These are phyloP conservation scores for Colletotrichum salicis DNA, from an alignment of 2,329 filamentous ascomycete species.

Conservation along the genomic window DNA sequence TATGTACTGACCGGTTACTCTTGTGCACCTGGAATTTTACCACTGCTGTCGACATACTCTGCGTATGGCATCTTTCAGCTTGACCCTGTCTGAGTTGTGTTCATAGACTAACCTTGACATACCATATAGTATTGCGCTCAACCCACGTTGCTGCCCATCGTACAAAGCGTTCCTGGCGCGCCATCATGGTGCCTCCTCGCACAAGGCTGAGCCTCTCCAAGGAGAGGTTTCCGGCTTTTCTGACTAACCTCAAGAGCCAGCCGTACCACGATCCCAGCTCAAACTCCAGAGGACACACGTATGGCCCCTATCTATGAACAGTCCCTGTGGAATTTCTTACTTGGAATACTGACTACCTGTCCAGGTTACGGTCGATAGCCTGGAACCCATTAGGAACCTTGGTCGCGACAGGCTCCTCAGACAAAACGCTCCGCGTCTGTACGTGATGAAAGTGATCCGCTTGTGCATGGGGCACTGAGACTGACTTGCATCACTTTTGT, in stretches of 20 bases:
- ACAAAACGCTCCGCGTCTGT: constrained; percentile 80
- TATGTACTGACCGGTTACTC: not conserved
- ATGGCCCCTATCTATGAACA: constrained; percentile 42
- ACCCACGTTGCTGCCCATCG: constrained; percentile 49
- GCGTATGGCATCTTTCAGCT: not conserved
- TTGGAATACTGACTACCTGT: constrained; percentile 40
- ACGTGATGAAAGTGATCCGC: constrained; percentile 43
- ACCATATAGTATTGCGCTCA: not conserved
- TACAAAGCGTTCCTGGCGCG: not conserved
- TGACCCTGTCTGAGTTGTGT: not conserved
- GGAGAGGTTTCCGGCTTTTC: constrained; percentile 74
- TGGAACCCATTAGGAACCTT: constrained; percentile 90
- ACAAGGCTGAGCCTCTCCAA: constrained; percentile 69
- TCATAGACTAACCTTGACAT: not conserved
- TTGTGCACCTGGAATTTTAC: not conserved
- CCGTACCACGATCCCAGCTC: constrained; percentile 73
- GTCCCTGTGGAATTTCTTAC: constrained; percentile 17
- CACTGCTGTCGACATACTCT: not conserved
- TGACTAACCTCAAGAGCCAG: constrained; percentile 75
- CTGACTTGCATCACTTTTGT: not conserved
- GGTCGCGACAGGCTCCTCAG: constrained; percentile 82
- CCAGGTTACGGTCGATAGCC: constrained; percentile 79
- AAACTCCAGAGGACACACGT: constrained; percentile 68
- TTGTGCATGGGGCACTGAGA: not conserved
- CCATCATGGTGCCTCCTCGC: constrained; percentile 19